A percentile compares a stretch with the other conserved stretches of the same genome.
phyloP scores from a whole-genome alignment of 495 filamentous ascomycete genomes.

The Elasticomyces elasticus region DNA sequence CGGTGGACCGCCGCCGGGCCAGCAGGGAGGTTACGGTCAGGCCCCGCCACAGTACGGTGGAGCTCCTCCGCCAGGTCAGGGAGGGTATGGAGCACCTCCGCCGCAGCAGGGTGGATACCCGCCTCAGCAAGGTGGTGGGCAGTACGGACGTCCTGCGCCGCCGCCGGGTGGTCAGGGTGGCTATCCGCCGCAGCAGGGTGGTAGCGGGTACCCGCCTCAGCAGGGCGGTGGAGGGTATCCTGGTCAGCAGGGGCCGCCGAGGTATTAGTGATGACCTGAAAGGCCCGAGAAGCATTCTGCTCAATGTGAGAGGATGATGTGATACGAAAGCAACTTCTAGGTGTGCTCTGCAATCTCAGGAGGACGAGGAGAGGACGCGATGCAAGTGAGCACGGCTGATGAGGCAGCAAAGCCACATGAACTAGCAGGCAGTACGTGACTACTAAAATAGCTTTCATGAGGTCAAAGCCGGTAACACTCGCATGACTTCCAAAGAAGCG shows the following conservation, averaged over 20 bases:
- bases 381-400: too few species aligned
- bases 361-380: too few species aligned
- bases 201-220: conserved; percentile 20
- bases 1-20: conserved; percentile 15
- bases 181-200: conserved; percentile 11
- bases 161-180: conserved; percentile 8
- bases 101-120: conserved; percentile 5
- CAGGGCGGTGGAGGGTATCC: conserved; percentile 4
- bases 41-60: too few species aligned
- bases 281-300: neutral
- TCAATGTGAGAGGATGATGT: neutral
- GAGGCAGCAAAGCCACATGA: too few species aligned
- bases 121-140: conserved; percentile 8
- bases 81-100: conserved; percentile 11
- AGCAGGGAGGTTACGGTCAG: conserved; percentile 4
- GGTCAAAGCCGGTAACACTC: too few species aligned
- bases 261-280: conserved; percentile 11
- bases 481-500: too few species aligned
- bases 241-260: conserved; percentile 2
- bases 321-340: too few species aligned
- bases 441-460: too few species aligned
- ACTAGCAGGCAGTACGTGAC: too few species aligned
- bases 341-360: too few species aligned
- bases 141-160: neutral
- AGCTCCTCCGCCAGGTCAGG: neutral